Evolutionary conservation across 768 basidiomycete genomes (phyloP).

Genomic region (Tylopilus sp.): DNA sequence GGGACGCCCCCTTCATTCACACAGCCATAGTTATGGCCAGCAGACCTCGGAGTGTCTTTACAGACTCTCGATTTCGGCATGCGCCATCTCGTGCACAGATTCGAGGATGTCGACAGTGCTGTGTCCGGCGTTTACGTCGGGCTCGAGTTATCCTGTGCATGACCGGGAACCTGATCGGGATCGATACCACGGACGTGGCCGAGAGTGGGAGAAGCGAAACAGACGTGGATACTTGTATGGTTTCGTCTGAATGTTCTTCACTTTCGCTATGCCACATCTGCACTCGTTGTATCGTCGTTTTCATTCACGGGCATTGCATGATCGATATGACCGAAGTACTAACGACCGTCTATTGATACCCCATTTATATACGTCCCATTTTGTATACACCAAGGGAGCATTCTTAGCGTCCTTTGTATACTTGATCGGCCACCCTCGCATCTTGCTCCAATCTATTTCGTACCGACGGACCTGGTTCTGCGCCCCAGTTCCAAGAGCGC

Average conservation of each 20-base stretch:
- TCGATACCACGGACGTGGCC: constrained; percentile 2
- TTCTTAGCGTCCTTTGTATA: not conserved
- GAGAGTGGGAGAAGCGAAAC: constrained; percentile 15
- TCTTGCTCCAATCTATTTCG: not conserved
- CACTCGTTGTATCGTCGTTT: not conserved
- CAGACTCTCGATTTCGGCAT: constrained; percentile 30
- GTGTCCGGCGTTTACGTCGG: constrained; percentile 31
- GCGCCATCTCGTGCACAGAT: constrained; percentile 33
- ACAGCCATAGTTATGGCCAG: not conserved
- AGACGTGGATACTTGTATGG: constrained; percentile 14
- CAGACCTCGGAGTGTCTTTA: constrained; percentile 25
- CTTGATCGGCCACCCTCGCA: not conserved
- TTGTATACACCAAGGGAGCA: not conserved
- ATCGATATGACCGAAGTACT: not conserved
- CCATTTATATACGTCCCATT: not conserved
- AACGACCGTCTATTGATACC: not conserved
- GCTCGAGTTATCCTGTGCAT: constrained; percentile 12
- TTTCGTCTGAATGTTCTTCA: too few relatives aligned
- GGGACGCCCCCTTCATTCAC: constrained; percentile 4
- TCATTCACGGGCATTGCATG: not conserved
- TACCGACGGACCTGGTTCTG: too few relatives aligned
- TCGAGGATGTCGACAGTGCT: constrained; percentile 33
- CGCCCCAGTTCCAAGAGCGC: too few relatives aligned
- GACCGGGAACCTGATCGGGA: constrained; percentile 20
- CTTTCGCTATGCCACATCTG: too few relatives aligned